phyloP scores from a whole-genome alignment of 2,329 filamentous ascomycete species.

The Clarireedia paspali region DNA sequence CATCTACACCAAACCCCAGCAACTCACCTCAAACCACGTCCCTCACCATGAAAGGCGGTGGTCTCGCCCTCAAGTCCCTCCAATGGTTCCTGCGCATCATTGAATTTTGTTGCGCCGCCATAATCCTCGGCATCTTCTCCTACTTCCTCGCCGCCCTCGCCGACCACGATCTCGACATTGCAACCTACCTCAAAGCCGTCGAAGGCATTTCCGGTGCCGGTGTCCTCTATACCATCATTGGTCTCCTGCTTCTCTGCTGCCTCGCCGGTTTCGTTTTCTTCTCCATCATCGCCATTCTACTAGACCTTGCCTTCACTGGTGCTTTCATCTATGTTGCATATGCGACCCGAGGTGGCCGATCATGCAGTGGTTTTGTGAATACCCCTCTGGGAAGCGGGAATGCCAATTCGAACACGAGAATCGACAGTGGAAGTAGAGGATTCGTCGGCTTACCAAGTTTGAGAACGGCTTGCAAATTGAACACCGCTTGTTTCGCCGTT shows the following conservation, averaged over 20 bases:
- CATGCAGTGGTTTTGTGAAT: slow-evolving; percentile 55
- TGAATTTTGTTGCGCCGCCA: slow-evolving; percentile 62
- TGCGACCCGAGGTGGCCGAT: slow-evolving; percentile 62
- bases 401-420: slow-evolving; percentile 37
- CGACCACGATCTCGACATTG: slow-evolving; percentile 56
- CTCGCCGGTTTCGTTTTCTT: slow-evolving; percentile 68
- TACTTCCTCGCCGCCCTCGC: slow-evolving; percentile 75
- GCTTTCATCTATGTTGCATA: slow-evolving; percentile 77
- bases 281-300: slow-evolving; percentile 62
- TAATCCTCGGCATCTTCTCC: slow-evolving; percentile 72
- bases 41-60: slow-evolving; percentile 48
- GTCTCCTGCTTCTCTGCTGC: slow-evolving; percentile 69
- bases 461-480: slow-evolving; percentile 62
- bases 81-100: slow-evolving; percentile 68
- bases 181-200: slow-evolving; percentile 62
- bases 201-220: slow-evolving; percentile 70
- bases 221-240: slow-evolving; percentile 65
- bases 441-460: slow-evolving; percentile 34
- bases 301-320: slow-evolving; percentile 70
- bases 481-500: slow-evolving; percentile 71
- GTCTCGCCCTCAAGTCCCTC: slow-evolving; percentile 57
- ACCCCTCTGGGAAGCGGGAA: slow-evolving; percentile 64
- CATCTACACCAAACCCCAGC: background rate
- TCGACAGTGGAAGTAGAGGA: slow-evolving; percentile 39
- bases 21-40: background rate